A percentile compares a stretch with the other conserved stretches of the same genome.
These are phyloP conservation scores for Lepraria neglecta DNA, from an alignment of 495 filamentous ascomycete species.

Conservation along the genomic window DNA sequence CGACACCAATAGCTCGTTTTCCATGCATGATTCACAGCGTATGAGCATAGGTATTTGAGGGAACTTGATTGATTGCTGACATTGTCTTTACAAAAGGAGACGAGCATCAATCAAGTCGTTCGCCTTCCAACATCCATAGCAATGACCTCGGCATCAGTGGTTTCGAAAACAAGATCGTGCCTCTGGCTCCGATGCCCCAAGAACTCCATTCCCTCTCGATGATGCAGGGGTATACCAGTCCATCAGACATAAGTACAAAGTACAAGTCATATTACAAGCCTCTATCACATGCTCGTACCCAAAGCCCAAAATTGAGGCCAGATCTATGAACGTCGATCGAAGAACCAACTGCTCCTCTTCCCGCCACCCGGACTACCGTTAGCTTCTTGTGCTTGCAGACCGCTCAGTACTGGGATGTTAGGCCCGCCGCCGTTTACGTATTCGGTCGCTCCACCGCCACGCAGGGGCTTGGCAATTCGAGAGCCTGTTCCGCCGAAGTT, in stretches of 20 bases:
- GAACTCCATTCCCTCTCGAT: constrained; percentile 7
- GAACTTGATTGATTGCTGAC: too few species aligned
- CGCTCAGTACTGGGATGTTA: constrained; percentile 24
- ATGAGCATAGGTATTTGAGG: too few species aligned
- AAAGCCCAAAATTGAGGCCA: constrained; percentile 11
- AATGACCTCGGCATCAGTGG: too few species aligned
- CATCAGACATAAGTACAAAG: constrained; percentile 7
- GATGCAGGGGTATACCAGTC: constrained; percentile 16
- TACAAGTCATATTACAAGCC: constrained; percentile 13
- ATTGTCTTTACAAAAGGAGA: too few species aligned
- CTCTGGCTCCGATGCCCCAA: background rate
- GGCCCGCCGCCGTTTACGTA: constrained; percentile 34
- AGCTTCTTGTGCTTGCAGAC: constrained; percentile 43
- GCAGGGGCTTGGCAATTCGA: constrained; percentile 92
- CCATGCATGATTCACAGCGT: too few species aligned
- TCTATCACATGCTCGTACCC: constrained; percentile 6
- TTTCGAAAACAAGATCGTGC: too few species aligned
- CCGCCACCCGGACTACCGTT: constrained; percentile 18
- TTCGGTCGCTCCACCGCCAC: constrained; percentile 66
- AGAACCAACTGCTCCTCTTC: constrained; percentile 32
- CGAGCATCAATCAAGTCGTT: too few species aligned
- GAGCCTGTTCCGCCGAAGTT: constrained; percentile 67
- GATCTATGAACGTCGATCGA: constrained; percentile 35
- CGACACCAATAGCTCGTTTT: too few species aligned
- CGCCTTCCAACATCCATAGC: too few species aligned